A percentile compares a stretch with the other conserved stretches of the same genome.
These are phyloP conservation scores for Amaranthus cruentus DNA, from an alignment of 148 eudicot species.

Conservation along the genomic window DNA sequence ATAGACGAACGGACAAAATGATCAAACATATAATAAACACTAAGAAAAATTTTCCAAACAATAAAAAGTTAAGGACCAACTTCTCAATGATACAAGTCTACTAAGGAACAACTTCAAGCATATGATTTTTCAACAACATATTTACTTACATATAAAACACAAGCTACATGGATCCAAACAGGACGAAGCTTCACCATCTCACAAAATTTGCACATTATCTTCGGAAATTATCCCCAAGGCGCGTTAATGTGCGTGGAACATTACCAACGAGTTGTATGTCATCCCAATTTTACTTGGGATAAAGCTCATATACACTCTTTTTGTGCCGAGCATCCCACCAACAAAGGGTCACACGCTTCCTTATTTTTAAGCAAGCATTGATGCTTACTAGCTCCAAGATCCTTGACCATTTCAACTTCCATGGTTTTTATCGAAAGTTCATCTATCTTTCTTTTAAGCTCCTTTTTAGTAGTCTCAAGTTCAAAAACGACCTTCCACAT, in stretches of 20 bases:
- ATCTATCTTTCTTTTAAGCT: neutral
- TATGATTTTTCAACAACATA: too few relatives aligned
- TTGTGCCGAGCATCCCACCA: neutral
- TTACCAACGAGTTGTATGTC: neutral
- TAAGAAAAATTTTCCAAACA: too few relatives aligned
- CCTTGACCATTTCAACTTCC: conserved; percentile 1
- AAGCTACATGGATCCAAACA: too few relatives aligned
- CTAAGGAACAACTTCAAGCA: too few relatives aligned
- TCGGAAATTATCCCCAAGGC: too few relatives aligned
- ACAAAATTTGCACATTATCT: too few relatives aligned
- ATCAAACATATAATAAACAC: too few relatives aligned
- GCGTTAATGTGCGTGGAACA: neutral
- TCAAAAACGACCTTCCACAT: neutral
- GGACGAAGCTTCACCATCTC: too few relatives aligned
- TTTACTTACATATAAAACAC: too few relatives aligned
- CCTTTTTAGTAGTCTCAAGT: conserved; percentile 5
- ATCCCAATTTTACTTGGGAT: conserved; percentile 7
- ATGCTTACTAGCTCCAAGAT: neutral
- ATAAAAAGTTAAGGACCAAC: too few relatives aligned
- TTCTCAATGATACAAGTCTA: too few relatives aligned
- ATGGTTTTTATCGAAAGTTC: neutral
- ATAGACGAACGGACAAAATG: too few relatives aligned
- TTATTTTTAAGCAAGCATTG: neutral
- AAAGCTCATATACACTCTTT: neutral
- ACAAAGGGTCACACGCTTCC: neutral